These are phyloP conservation scores for Garcia nutans DNA, from an alignment of 345 rosid species.

Conservation along the genomic window DNA sequence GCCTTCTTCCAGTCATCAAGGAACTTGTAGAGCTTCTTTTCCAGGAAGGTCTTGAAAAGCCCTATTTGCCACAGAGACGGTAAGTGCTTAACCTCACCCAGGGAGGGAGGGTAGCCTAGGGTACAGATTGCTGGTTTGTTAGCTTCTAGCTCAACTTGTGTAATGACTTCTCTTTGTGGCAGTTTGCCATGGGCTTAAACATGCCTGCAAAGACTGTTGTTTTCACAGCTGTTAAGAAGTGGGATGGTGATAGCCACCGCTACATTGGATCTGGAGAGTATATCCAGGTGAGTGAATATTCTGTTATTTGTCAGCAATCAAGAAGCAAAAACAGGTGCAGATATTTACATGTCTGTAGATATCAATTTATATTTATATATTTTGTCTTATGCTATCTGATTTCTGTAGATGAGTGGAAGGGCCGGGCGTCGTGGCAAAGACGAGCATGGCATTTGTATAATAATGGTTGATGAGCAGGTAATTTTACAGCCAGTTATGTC, in stretches of 20 bases:
- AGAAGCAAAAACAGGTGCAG: neutral
- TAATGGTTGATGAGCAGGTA: slow-evolving; percentile 97
- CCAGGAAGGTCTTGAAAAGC: slow-evolving; percentile 99
- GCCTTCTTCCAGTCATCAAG: slow-evolving; percentile 97
- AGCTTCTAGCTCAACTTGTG: slow-evolving; percentile 7
- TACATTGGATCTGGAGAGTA: slow-evolving; percentile 95
- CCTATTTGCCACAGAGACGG: slow-evolving; percentile 95
- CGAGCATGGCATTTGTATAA: slow-evolving; percentile 91
- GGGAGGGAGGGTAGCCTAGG: neutral
- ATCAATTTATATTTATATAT: neutral
- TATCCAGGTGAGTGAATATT: slow-evolving; percentile 71
- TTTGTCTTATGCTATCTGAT: slow-evolving; percentile 24
- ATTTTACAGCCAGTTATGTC: neutral
- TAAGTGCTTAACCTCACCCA: slow-evolving; percentile 40
- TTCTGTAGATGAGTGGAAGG: slow-evolving; percentile 91
- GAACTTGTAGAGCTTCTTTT: slow-evolving; percentile 98
- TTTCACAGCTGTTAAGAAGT: slow-evolving; percentile 89
- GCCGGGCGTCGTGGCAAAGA: slow-evolving; percentile 99
- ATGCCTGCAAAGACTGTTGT: slow-evolving; percentile 99
- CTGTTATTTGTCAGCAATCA: slow-evolving; percentile 7
- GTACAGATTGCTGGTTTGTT: neutral
- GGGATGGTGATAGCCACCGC: slow-evolving; percentile 99
- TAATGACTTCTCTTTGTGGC: slow-evolving; percentile 25
- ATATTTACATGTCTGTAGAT: neutral
- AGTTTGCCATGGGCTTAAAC: slow-evolving; percentile 99